Evolutionary conservation across 192 early-diverging fungal genomes (phyloP), one percentile per base, ranked within the genome.

Genomic region (Coemansia furcata): DNA sequence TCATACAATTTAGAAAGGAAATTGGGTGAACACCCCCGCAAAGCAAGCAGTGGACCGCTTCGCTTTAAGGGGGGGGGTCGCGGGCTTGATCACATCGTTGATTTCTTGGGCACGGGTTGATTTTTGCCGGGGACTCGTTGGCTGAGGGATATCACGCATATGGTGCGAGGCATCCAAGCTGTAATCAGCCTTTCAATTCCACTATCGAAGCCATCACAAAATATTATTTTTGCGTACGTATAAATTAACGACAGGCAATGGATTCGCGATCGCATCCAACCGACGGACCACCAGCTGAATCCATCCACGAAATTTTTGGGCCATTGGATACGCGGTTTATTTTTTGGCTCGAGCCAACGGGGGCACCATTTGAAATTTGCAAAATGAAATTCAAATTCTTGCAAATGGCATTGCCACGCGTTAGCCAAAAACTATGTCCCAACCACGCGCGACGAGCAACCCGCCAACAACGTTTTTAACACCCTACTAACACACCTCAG

Each of bases 171-270:
- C 26, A 54, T 54, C 26, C 62, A 36, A 49, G 23, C 40, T 21
- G 30, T 42, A 49, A 49, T 58, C 74, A 67, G 62, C 74, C 74
- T 76, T 71, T 76, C 65, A 57, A 60, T 71, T 61, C 71, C 65
- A 62, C 52, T 60, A 62, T 61, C 66, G 74, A 61, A 76, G 69
- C 73, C 73, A 30, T 55, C 67, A 67, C 71, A 69, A 62, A 69
- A 69, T 60, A 63, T 46, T 60, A 35, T 71, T 71, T 71, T 67
- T 67, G 74, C 65, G 74, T 76, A 71, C 62, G 74, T 76, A 76
- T 76, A 47, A 26, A 50, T 46, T 30, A 60, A 17, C 37, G 43
- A 17, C 14, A 33, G 43, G 35, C 0, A 42, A 72, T 66, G 71
- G 71, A 73, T 73, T 42, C 67, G 46, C 14, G 32, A 35, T 52